phyloP scores from a whole-genome alignment of 2,329 filamentous ascomycete genomes.

The Colletotrichum tabaci region DNA sequence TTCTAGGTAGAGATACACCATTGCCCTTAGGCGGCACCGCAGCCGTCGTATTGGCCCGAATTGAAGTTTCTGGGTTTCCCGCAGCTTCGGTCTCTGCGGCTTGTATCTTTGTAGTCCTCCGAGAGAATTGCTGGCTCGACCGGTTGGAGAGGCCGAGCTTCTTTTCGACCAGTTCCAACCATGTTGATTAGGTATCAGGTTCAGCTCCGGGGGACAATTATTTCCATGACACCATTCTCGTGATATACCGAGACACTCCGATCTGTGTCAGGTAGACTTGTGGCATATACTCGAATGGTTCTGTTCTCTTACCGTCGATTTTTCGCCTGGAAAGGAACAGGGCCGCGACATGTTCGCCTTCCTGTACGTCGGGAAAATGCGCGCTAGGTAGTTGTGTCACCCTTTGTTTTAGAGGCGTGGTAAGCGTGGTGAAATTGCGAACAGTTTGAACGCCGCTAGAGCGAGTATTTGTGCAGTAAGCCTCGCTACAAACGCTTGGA shows the following conservation, averaged over 20 bases:
- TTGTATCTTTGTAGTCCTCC: background rate
- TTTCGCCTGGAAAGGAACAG: background rate
- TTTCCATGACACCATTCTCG: background rate
- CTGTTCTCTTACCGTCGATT: background rate
- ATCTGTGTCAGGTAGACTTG: background rate
- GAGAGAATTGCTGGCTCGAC: background rate
- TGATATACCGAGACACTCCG: background rate
- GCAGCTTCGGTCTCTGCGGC: background rate
- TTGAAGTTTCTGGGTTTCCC: constrained; percentile 26
- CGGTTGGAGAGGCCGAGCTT: no score
- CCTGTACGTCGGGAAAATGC: background rate
- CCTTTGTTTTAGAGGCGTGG: background rate
- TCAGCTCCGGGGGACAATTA: background rate
- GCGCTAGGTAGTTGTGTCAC: background rate
- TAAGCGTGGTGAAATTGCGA: no score
- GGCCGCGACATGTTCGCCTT: no score
- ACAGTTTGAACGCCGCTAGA: background rate
- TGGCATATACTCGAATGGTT: background rate
- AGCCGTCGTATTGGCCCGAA: constrained; percentile 24
- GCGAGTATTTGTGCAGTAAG: background rate
- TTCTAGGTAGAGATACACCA: constrained; percentile 37
- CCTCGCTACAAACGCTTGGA: background rate
- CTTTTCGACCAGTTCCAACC: background rate
- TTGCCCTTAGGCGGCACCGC: constrained; percentile 12
- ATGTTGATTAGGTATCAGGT: background rate